Percentiles rank a stretch among this genome's conserved stretches.
phyloP scores from a whole-genome alignment of 257 asterid genomes.

The Ligustrum vulgare region DNA sequence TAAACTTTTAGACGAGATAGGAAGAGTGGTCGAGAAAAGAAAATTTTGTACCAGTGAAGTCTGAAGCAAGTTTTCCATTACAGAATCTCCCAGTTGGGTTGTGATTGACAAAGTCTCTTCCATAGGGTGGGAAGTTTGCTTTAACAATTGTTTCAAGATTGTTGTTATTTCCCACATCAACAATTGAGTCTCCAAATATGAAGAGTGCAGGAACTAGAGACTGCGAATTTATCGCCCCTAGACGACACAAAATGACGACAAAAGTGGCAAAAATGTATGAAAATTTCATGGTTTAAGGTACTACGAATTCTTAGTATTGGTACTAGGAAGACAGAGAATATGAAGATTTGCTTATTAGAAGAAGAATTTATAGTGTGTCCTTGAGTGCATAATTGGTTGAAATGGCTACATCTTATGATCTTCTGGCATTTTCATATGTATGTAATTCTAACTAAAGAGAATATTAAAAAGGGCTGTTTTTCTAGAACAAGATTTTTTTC shows the following conservation, averaged over 20 bases:
- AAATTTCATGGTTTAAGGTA: background rate
- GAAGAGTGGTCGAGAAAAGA: constrained; percentile 22
- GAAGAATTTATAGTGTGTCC: constrained; percentile 26
- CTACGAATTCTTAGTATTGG: background rate
- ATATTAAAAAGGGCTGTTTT: background rate
- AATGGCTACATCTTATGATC: constrained; percentile 37
- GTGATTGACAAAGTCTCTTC: constrained; percentile 65
- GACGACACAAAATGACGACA: constrained; percentile 20
- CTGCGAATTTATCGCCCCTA: constrained; percentile 35
- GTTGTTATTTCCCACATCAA: constrained; percentile 82
- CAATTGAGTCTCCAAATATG: constrained; percentile 73
- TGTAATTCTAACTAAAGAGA: constrained; percentile 28
- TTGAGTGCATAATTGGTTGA: constrained; percentile 38
- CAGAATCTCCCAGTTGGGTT: constrained; percentile 82
- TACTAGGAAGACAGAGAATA: background rate
- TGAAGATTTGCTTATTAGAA: constrained; percentile 8
- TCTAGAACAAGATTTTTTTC: no score
- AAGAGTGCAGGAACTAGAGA: constrained; percentile 70
- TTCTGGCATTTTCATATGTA: constrained; percentile 22
- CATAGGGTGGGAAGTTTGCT: constrained; percentile 81
- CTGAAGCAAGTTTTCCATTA: constrained; percentile 86
- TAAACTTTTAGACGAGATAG: background rate
- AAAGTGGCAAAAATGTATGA: constrained; percentile 21
- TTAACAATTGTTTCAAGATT: constrained; percentile 67
- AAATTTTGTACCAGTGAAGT: constrained; percentile 59